Conservation (phyloP, 1,284 basidiomycete species). For the Anthracocystis setariae region DNA sequence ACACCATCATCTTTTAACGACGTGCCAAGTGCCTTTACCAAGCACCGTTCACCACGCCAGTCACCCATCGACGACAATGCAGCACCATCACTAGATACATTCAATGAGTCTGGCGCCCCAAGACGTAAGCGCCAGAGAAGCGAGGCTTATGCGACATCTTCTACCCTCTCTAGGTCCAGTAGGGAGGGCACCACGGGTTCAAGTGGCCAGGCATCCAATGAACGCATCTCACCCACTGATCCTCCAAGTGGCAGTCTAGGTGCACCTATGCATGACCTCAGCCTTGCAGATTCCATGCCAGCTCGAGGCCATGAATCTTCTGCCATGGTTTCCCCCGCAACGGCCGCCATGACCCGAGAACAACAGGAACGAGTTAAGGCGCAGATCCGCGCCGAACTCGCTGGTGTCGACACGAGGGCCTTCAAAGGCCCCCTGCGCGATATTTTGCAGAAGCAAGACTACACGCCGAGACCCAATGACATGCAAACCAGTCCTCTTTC, state of each 20-base stretch:
- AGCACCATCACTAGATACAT: slow-evolving; percentile 18
- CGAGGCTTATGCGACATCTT: slow-evolving; percentile 27
- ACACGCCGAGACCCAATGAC: slow-evolving; percentile 27
- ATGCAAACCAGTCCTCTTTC: slow-evolving; percentile 42
- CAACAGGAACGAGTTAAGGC: slow-evolving; percentile 45
- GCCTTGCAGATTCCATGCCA: slow-evolving; percentile 38
- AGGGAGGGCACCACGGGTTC: slow-evolving; percentile 22
- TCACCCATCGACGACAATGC: slow-evolving; percentile 46
- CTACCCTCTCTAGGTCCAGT: slow-evolving; percentile 22
- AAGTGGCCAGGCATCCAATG: slow-evolving; percentile 16
- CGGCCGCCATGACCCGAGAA: slow-evolving; percentile 26
- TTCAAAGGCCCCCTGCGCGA: slow-evolving; percentile 56
- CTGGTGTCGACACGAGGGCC: slow-evolving; percentile 54
- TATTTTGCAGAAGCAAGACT: slow-evolving; percentile 49
- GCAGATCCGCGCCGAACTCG: slow-evolving; percentile 51
- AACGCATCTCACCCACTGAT: slow-evolving; percentile 21
- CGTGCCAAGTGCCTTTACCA: slow-evolving; percentile 22
- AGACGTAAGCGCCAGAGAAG: slow-evolving; percentile 49
- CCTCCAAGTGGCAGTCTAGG: slow-evolving; percentile 50
- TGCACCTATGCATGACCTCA: slow-evolving; percentile 46
- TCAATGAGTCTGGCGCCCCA: slow-evolving; percentile 28
- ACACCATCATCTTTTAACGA: slow-evolving; percentile 9
- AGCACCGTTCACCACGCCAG: slow-evolving; percentile 45
- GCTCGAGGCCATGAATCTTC: slow-evolving; percentile 17
- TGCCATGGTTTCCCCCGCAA: slow-evolving; percentile 22